Evolutionary conservation across 2,329 filamentous ascomycete genomes (phyloP), one percentile per base, ranked within the genome.

Genomic region (Pseudonectria foliicola): DNA sequence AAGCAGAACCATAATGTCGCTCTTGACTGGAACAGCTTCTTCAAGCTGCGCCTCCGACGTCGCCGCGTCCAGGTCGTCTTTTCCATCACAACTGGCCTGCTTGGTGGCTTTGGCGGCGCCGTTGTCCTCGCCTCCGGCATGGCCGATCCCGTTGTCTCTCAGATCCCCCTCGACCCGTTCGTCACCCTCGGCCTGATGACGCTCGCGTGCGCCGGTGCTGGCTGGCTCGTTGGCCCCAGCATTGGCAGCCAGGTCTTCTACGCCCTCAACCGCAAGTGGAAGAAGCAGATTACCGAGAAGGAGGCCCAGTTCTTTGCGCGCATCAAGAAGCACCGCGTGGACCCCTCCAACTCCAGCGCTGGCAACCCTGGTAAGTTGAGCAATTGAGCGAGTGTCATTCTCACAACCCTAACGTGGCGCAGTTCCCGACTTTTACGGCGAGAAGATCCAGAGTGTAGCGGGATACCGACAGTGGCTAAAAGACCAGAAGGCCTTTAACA

Each of bases 351-450:
- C 35, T 93, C 88, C 43, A 94, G 86, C 27, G 81, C 92, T 49
- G 77, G 85, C 34, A 96, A 96, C 66, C 92, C 92, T 13, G 75
- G 77, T 71, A 60, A 39, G 66, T 55, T 23, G 25, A 26, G 14
- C 6, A n/a, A 18, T 4, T 7, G 13, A n/a, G n/a, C n/a, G n/a
- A n/a, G n/a, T n/a, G n/a, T n/a, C n/a, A n/a, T n/a, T n/a, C n/a
- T n/a, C 31, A 30, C 21, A n/a, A 16, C 25, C 13, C 49, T 58
- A 40, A 57, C 34, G 4, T 21, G n/a, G 7, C 30, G 3, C 34
- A 73, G 85, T 95, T 1, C 89, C 90, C 28, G 92, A 98, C 60
- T 98, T 95, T 65, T 98, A 98, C 55, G 92, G 92, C 52, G 92
- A 98, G 68, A 96, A 95, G 73, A 95, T 98, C 52, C 85, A 85